Evolutionary conservation across 1,139 yeast species (phyloP).

Genomic region (Scheffersomyces illinoinensis): DNA sequence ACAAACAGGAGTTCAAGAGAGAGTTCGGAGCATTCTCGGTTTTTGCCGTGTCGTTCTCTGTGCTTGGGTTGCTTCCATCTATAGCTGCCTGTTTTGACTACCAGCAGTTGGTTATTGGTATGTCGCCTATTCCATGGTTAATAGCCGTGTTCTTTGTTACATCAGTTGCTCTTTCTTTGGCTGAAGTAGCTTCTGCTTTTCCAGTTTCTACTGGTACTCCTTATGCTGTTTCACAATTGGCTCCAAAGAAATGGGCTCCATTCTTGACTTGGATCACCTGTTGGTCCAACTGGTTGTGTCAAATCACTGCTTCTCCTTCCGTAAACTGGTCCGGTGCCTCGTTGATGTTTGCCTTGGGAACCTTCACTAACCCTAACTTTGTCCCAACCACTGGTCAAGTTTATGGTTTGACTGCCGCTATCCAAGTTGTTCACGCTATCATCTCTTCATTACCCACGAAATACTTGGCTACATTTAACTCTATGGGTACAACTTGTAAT

Average conservation of each 20-base stretch:
- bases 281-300: constrained; percentile 47
- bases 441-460: constrained; percentile 55
- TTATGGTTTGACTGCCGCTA: constrained; percentile 36
- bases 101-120: constrained; percentile 53
- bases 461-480: constrained; percentile 57
- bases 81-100: constrained; percentile 60
- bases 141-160: constrained; percentile 51
- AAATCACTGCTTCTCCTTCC: constrained; percentile 62
- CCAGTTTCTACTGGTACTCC: constrained; percentile 54
- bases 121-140: constrained; percentile 57
- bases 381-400: constrained; percentile 19
- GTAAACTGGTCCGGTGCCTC: constrained; percentile 62
- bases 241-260: constrained; percentile 56
- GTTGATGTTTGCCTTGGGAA: constrained; percentile 57
- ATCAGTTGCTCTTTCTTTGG: constrained; percentile 51
- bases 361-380: constrained; percentile 22
- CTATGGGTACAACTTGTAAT: constrained; percentile 53
- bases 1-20: constrained; percentile 72
- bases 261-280: constrained; percentile 43
- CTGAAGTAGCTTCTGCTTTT: constrained; percentile 49
- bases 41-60: constrained; percentile 70
- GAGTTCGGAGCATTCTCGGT: constrained; percentile 64
- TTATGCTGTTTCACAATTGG: constrained; percentile 50
- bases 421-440: constrained; percentile 51
- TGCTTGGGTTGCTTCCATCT: constrained; percentile 71